Percentiles rank a stretch among this genome's conserved stretches.
These are phyloP conservation scores for Saccharomyces hybrid DNA, from an alignment of 1,139 yeast species.

Conservation along the genomic window DNA sequence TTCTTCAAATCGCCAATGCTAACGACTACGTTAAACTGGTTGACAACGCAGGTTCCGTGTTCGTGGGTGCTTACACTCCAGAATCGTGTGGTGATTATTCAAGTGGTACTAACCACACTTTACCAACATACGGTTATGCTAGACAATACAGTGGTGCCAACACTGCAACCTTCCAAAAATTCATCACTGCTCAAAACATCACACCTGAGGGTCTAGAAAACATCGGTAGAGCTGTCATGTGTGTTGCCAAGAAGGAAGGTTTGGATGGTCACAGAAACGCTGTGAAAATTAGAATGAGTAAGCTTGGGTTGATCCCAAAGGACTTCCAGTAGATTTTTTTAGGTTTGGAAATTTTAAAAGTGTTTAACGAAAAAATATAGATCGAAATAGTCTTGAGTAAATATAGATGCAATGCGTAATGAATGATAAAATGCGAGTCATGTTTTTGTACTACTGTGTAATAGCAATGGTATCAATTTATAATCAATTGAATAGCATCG, in stretches of 20 bases:
- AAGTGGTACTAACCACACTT: conserved; percentile 92
- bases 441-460: background rate
- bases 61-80: conserved; percentile 92
- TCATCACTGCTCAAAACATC: conserved; percentile 86
- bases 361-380: conserved; percentile 3
- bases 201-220: conserved; percentile 74
- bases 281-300: conserved; percentile 84
- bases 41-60: conserved; percentile 91
- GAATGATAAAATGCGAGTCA: background rate
- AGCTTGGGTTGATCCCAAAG: conserved; percentile 44
- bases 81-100: conserved; percentile 98
- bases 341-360: background rate
- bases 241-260: conserved; percentile 94
- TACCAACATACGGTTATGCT: conserved; percentile 97
- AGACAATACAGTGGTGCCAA: conserved; percentile 96
- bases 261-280: conserved; percentile 96
- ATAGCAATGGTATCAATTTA: background rate
- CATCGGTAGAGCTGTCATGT: conserved; percentile 93
- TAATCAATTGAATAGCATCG: background rate
- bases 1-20: conserved; percentile 80
- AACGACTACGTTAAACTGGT: conserved; percentile 60
- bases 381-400: background rate
- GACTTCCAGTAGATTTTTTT: conserved; percentile 23
- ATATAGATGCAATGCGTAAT: background rate
- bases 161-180: conserved; percentile 91